A percentile compares a stretch with the other conserved stretches of the same genome.
These are phyloP conservation scores for Exophiala aquamarina DNA, from an alignment of 2,329 filamentous ascomycete genomes.

Conservation along the genomic window DNA sequence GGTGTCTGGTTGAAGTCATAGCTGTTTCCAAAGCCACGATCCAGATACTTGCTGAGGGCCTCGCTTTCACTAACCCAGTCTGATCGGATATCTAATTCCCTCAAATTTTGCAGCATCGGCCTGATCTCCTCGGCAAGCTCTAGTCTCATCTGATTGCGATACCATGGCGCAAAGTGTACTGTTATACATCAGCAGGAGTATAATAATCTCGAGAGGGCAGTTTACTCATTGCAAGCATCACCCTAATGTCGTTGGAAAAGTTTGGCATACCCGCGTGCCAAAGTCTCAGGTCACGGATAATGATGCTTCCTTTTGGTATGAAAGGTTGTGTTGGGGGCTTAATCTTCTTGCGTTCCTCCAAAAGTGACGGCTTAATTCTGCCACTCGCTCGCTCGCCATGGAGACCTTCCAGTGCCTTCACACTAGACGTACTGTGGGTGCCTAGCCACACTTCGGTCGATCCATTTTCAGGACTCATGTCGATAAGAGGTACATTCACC, in stretches of 20 bases:
- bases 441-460: slow-evolving; percentile 62
- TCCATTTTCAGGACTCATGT: slow-evolving; percentile 54
- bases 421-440: slow-evolving; percentile 44
- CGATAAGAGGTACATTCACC: slow-evolving; percentile 54
- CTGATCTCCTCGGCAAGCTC: slow-evolving; percentile 54
- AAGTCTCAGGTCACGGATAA: slow-evolving; percentile 49
- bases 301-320: slow-evolving; percentile 46
- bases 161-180: slow-evolving; percentile 41
- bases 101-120: slow-evolving; percentile 43
- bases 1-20: slow-evolving; percentile 60
- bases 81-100: slow-evolving; percentile 51
- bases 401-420: slow-evolving; percentile 47
- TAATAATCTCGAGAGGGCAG: slow-evolving; percentile 1
- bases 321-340: slow-evolving; percentile 39
- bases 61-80: slow-evolving; percentile 48
- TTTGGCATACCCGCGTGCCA: slow-evolving; percentile 56
- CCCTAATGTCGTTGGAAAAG: slow-evolving; percentile 39
- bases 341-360: slow-evolving; percentile 32
- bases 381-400: slow-evolving; percentile 56
- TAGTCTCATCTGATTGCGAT: slow-evolving; percentile 58
- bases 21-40: slow-evolving; percentile 60
- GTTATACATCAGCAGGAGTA: slow-evolving; percentile 24
- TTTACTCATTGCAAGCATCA: slow-evolving; percentile 45
- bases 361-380: slow-evolving; percentile 42
- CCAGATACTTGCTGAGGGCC: slow-evolving; percentile 50